Percentiles rank a stretch among this genome's conserved stretches.
Evolutionary conservation across 1,284 basidiomycete genomes (phyloP).

Genomic region (Bjerkandera adusta): DNA sequence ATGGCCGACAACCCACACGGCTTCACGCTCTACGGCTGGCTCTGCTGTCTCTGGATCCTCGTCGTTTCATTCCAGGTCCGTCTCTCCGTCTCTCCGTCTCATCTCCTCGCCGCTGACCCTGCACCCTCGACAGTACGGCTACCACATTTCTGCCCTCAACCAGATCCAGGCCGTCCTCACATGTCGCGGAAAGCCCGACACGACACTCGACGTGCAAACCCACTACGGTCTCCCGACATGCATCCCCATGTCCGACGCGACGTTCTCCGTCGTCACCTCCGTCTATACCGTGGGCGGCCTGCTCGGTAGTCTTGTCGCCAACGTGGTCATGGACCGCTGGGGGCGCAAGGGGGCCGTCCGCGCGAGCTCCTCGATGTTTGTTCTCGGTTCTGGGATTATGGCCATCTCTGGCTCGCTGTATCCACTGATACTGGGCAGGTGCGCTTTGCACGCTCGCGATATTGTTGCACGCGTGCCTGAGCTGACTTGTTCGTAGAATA

Average conservation of each 20-base stretch:
- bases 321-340: slow-evolving; percentile 63
- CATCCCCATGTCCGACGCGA: slow-evolving; percentile 72
- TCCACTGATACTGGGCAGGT: slow-evolving; percentile 70
- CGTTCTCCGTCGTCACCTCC: slow-evolving; percentile 81
- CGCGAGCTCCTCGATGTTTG: slow-evolving; percentile 57
- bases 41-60: slow-evolving; percentile 62
- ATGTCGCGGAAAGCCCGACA: slow-evolving; percentile 39
- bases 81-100: not conserved
- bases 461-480: not conserved
- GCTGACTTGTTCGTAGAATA: slow-evolving; percentile 44
- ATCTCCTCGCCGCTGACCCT: slow-evolving; percentile 1
- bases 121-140: slow-evolving; percentile 54
- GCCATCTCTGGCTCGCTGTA: slow-evolving; percentile 56
- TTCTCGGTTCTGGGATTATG: slow-evolving; percentile 65
- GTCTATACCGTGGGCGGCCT: slow-evolving; percentile 90
- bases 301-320: slow-evolving; percentile 71
- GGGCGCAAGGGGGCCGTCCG: slow-evolving; percentile 68
- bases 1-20: slow-evolving; percentile 26
- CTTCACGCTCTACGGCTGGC: slow-evolving; percentile 63
- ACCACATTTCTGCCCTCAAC: slow-evolving; percentile 86
- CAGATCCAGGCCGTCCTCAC: slow-evolving; percentile 81
- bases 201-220: slow-evolving; percentile 14
- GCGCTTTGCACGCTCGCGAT: slow-evolving; percentile 7
- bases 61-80: slow-evolving; percentile 61
- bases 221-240: slow-evolving; percentile 55